Conservation (phyloP, 306 rosid genomes). For the Vigna unguiculata region DNA sequence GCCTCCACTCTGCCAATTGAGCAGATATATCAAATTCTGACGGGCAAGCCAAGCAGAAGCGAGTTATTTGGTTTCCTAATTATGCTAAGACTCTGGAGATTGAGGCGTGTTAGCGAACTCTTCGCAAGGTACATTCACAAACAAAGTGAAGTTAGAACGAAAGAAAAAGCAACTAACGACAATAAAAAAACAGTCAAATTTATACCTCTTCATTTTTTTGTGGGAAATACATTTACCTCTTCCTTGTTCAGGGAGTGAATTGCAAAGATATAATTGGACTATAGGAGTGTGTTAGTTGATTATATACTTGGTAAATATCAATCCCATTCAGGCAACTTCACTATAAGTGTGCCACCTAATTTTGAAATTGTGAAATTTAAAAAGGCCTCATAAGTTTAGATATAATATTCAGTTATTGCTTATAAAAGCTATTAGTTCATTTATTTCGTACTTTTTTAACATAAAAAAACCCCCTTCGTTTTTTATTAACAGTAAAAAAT, state of each 20-base stretch:
- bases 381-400: too few relatives aligned
- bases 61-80: conserved; percentile 69
- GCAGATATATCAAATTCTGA: conserved; percentile 56
- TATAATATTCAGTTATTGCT: too few relatives aligned
- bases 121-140: conserved; percentile 63
- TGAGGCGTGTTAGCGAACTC: conserved; percentile 75
- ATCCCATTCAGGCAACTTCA: not conserved
- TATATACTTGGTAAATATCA: not conserved
- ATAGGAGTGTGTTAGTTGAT: not conserved
- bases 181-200: too few relatives aligned
- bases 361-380: not conserved
- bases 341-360: not conserved
- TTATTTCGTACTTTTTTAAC: not conserved
- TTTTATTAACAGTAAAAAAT: too few relatives aligned
- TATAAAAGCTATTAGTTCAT: not conserved
- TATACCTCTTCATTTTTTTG: too few relatives aligned
- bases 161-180: not conserved
- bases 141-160: not conserved
- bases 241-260: not conserved
- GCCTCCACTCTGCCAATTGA: conserved; percentile 83
- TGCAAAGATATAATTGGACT: not conserved
- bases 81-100: conserved; percentile 89
- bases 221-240: not conserved
- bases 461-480: not conserved
- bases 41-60: conserved; percentile 43